phyloP scores from a whole-genome alignment of 768 basidiomycete species.

The Kwoniella dejecticola region DNA sequence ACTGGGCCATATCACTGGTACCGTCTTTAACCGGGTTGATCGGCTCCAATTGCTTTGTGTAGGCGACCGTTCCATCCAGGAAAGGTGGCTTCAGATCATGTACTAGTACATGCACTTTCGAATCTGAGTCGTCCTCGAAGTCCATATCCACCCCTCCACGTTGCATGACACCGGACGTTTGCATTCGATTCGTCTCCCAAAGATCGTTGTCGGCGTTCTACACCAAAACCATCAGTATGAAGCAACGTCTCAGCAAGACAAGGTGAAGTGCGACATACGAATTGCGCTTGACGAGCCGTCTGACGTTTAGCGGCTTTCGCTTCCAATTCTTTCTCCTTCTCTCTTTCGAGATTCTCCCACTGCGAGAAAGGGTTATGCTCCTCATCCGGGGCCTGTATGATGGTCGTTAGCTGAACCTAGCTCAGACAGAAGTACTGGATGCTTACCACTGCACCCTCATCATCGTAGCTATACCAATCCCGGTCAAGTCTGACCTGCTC shows the following conservation, averaged over 20 bases:
- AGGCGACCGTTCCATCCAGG: conserved; percentile 92
- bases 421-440: background rate
- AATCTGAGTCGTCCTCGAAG: conserved; percentile 93
- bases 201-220: conserved; percentile 97
- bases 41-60: conserved; percentile 93
- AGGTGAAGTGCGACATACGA: conserved; percentile 62
- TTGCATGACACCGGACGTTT: conserved; percentile 90
- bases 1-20: conserved; percentile 91
- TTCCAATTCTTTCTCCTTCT: conserved; percentile 55
- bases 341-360: conserved; percentile 75
- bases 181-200: conserved; percentile 98
- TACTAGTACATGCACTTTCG: conserved; percentile 89
- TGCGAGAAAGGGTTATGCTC: conserved; percentile 90
- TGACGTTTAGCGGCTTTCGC: conserved; percentile 66
- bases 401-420: background rate
- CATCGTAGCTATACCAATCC: conserved; percentile 94
- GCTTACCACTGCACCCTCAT: conserved; percentile 74
- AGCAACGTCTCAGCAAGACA: background rate
- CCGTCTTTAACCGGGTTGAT: conserved; percentile 94
- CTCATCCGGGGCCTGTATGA: conserved; percentile 66
- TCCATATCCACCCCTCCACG: conserved; percentile 85
- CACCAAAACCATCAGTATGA: conserved; percentile 18
- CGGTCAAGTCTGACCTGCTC: conserved; percentile 88
- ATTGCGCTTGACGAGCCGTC: conserved; percentile 94
- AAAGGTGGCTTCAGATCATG: conserved; percentile 97